Conservation (phyloP, 176 grass and related monocot genomes). For the Saccharum officinarum region DNA sequence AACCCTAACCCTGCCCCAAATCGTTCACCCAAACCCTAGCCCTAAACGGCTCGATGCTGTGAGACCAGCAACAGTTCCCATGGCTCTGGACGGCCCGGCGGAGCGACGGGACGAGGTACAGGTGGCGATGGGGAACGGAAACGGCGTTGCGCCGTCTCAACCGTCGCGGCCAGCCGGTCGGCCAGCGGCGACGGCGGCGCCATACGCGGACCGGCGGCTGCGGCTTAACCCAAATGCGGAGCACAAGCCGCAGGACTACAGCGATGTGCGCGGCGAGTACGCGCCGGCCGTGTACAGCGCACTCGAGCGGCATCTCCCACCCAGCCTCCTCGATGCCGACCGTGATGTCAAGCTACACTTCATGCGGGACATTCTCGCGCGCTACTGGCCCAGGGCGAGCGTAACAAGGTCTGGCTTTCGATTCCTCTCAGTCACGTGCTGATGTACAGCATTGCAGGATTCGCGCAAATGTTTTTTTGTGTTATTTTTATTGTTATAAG, state of each 20-base stretch:
- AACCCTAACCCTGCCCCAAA: constrained; percentile 16
- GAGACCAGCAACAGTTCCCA: constrained; percentile 22
- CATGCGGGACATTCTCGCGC: constrained; percentile 64
- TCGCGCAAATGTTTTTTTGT: neutral
- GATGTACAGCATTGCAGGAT: neutral
- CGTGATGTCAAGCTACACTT: constrained; percentile 64
- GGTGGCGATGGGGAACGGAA: constrained; percentile 47
- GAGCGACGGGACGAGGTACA: constrained; percentile 54
- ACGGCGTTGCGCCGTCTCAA: constrained; percentile 37
- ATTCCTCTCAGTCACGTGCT: constrained; percentile 1
- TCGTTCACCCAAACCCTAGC: constrained; percentile 16
- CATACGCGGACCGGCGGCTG: constrained; percentile 53
- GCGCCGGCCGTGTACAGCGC: constrained; percentile 68
- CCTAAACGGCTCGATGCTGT: constrained; percentile 32
- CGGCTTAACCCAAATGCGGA: constrained; percentile 71
- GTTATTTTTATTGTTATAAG: neutral
- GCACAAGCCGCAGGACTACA: constrained; percentile 62
- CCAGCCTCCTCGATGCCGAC: constrained; percentile 61
- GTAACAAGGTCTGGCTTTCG: constrained; percentile 51
- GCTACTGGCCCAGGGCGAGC: constrained; percentile 83
- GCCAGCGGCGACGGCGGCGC: constrained; percentile 1
- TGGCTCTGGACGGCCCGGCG: constrained; percentile 56
- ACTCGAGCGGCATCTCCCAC: constrained; percentile 78
- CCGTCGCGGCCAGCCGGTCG: constrained; percentile 1
- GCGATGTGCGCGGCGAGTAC: constrained; percentile 65